A percentile compares a stretch with the other conserved stretches of the same genome.
Conservation (phyloP, 345 rosid genomes). For the Euphorbia peplus region DNA sequence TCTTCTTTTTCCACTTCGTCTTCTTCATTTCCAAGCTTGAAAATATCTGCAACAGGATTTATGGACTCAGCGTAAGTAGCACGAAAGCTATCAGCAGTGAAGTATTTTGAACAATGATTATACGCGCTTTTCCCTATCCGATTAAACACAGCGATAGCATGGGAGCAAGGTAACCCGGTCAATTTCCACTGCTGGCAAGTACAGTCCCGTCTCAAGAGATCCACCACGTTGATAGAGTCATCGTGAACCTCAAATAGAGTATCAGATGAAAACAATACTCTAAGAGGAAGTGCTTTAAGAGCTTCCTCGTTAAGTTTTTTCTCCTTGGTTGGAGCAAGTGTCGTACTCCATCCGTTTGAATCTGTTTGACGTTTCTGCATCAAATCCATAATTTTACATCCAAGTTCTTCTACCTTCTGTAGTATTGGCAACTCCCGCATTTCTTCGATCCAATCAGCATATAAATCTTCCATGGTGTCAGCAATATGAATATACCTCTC, state of each 20-base stretch:
- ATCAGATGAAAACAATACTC: conserved; percentile 74
- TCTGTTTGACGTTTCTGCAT: conserved; percentile 42
- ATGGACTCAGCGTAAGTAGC: conserved; percentile 50
- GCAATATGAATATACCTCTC: conserved; percentile 63
- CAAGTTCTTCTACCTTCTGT: conserved; percentile 54
- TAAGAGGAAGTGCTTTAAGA: conserved; percentile 40
- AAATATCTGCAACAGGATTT: conserved; percentile 33
- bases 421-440: conserved; percentile 63
- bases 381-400: conserved; percentile 49
- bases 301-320: conserved; percentile 54
- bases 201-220: conserved; percentile 54
- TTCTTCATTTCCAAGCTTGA: conserved; percentile 26
- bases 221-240: conserved; percentile 62
- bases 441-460: conserved; percentile 69
- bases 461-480: conserved; percentile 53
- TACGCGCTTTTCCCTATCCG: conserved; percentile 43
- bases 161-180: conserved; percentile 74
- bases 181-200: conserved; percentile 73
- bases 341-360: conserved; percentile 53
- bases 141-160: conserved; percentile 74
- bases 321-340: conserved; percentile 75
- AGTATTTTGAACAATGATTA: conserved; percentile 65
- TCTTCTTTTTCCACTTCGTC: conserved; percentile 15
- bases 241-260: conserved; percentile 88
- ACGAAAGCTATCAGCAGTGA: conserved; percentile 52